A percentile compares a stretch with the other conserved stretches of the same genome.
Evolutionary conservation across 2,329 filamentous ascomycete species (phyloP).

Genomic region (Exophiala mesophila): DNA sequence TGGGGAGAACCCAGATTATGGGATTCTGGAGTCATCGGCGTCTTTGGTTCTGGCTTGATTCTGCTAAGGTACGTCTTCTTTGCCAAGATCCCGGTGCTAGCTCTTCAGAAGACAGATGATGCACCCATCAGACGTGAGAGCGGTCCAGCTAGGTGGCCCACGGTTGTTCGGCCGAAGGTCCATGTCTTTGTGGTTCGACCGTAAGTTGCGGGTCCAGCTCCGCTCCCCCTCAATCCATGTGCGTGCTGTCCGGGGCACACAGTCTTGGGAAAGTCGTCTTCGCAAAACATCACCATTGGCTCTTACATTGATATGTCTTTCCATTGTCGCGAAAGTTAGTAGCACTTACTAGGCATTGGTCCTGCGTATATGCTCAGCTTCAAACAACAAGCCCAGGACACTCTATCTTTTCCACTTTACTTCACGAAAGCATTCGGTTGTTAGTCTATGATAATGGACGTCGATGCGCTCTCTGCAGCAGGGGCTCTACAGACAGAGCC

Average conservation of each 20-base stretch:
- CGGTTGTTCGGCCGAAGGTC: no score
- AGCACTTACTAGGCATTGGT: background rate
- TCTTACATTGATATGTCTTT: background rate
- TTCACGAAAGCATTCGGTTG: background rate
- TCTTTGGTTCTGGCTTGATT: background rate
- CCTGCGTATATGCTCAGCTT: background rate
- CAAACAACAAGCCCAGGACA: background rate
- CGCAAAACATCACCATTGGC: background rate
- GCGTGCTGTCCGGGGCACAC: no score
- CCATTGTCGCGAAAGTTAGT: background rate
- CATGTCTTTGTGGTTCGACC: no score
- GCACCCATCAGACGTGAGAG: no score
- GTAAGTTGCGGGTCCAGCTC: no score
- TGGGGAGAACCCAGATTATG: background rate
- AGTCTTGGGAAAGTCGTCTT: no score
- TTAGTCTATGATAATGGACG: background rate
- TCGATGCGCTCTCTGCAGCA: constrained; percentile 4
- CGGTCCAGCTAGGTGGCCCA: no score
- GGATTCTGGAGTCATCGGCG: background rate
- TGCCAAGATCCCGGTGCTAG: background rate
- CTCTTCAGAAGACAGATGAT: no score
- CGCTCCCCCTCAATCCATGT: no score
- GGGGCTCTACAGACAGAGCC: constrained; percentile 1
- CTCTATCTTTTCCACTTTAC: background rate
- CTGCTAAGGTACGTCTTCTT: background rate